Base-by-base conservation (phyloP, 2,329 filamentous ascomycete genomes). In the Colletotrichum viniferum region DNA sequence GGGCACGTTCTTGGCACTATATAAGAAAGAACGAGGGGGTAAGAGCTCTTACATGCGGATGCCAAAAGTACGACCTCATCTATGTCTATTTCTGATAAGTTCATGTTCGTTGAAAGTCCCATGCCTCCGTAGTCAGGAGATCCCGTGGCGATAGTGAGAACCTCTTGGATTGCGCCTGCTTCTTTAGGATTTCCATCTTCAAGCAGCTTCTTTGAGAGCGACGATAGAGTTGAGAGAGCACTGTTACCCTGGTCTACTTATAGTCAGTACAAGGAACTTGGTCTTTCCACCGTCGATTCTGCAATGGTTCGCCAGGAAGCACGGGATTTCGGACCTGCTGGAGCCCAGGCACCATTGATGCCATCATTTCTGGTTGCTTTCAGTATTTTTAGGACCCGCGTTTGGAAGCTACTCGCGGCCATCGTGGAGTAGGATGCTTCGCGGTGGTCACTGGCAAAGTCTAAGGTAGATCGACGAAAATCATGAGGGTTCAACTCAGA, bases 91-190 rank as follows among this genome's bases (percentile, higher is more conserved):
- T 38, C 68, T 18, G 56, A 52, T 16, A 55, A 24, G 14, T 52
- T 26, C 13, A 9, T n/a, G 14, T 63, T 18, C 5, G n/a, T 16
- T 10, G 68, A 52, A n/a, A 70, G 38, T 10, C 68, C 68, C 68
- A 70, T 70, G n/a, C 68, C 68, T n/a, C 68, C 68, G 21, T 70
- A 70, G 28, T 70, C 28, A 13, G 68, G 68, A 26, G 68, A 70
- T 16, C 36, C 30, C 8, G 58, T 63, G 28, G 68, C 68, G 10
- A 70, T 63, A 14, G n/a, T 26, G 28, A 70, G 13, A n/a, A 70
- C 68, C 36, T 70, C 56, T 30, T 38, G 26, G 18, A 70, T 63
- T 1, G 68, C 56, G 12, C 10, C 28, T 10, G 68, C 36, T n/a
- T 70, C 68, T 24, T 52, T 63, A 16, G 38, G 13, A 13, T 63